Conservation (phyloP, 495 filamentous ascomycete genomes). For the Aspergillus ellipticus region DNA sequence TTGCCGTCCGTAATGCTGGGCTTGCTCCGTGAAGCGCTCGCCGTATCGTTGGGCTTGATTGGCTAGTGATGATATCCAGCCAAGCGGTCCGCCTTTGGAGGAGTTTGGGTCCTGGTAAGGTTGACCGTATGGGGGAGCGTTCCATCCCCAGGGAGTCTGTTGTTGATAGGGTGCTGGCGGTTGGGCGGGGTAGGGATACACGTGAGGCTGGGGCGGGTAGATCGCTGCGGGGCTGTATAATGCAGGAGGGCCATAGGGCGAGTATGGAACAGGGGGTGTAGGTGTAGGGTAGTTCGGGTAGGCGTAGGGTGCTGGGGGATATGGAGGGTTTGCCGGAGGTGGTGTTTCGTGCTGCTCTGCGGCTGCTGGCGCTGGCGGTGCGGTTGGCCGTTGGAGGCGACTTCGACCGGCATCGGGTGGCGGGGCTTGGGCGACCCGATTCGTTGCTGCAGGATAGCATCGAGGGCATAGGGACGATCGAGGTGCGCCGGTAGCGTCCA, state of each 20-base stretch:
- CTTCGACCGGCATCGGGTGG: conserved; percentile 9
- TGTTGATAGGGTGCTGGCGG: conserved; percentile 21
- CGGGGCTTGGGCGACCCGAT: conserved; percentile 7
- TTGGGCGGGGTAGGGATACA: conserved; percentile 24
- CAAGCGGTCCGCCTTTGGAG: conserved; percentile 29
- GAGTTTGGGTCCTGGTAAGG: conserved; percentile 22
- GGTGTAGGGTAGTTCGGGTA: conserved; percentile 14
- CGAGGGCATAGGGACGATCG: conserved; percentile 40
- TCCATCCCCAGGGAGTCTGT: conserved; percentile 31
- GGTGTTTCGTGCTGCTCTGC: conserved; percentile 14
- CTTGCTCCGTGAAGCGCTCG: conserved; percentile 40
- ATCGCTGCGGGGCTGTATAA: conserved; percentile 13
- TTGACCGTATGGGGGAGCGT: conserved; percentile 21
- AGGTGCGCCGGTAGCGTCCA: conserved; percentile 36
- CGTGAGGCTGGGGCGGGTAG: conserved; percentile 16
- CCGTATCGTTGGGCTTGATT: conserved; percentile 43
- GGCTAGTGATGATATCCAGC: conserved; percentile 37
- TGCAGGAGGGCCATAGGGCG: conserved; percentile 22
- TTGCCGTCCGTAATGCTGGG: conserved; percentile 36
- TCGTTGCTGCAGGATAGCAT: conserved; percentile 44
- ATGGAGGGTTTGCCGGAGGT: conserved; percentile 17
- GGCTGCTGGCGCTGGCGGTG: conserved; percentile 12
- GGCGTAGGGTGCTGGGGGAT: conserved; percentile 13
- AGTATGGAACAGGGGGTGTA: conserved; percentile 11
- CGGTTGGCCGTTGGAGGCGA: conserved; percentile 3